Percentiles rank a stretch among this genome's conserved stretches.
These are phyloP conservation scores for Candida golubevii DNA, from an alignment of 805 yeast genomes.

Conservation along the genomic window DNA sequence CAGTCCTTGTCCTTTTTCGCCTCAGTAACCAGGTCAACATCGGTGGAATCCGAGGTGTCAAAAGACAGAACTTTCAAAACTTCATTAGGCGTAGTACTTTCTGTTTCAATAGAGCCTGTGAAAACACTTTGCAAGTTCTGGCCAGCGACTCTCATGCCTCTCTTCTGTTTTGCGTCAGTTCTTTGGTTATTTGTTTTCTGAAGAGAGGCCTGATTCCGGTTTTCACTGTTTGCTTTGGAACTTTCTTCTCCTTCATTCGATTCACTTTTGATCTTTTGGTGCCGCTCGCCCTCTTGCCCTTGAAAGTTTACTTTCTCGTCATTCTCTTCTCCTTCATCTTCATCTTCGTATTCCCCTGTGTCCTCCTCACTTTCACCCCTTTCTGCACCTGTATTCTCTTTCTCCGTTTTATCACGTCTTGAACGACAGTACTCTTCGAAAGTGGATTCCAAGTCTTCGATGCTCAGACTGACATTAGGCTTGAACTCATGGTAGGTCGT, in stretches of 20 bases:
- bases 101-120: neutral
- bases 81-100: neutral
- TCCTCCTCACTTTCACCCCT: neutral
- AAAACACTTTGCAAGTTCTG: constrained; percentile 7
- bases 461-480: neutral
- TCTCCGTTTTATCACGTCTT: neutral
- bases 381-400: constrained; percentile 2
- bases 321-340: neutral
- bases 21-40: constrained; percentile 10
- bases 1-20: neutral
- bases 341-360: neutral
- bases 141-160: constrained; percentile 5
- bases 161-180: neutral
- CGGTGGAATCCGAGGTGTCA: constrained; percentile 12
- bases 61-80: neutral
- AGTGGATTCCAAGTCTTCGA: constrained; percentile 2
- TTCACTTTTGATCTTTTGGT: neutral
- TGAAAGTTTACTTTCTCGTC: no score
- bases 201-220: neutral
- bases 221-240: neutral
- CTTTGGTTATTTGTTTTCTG: neutral
- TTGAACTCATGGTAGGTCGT: constrained; percentile 11
- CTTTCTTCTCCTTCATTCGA: neutral
- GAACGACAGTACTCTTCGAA: constrained; percentile 2
- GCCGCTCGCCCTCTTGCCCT: neutral